These are phyloP conservation scores for Microstroma glucosiphilum DNA, from an alignment of 1,284 basidiomycete species.

Conservation along the genomic window DNA sequence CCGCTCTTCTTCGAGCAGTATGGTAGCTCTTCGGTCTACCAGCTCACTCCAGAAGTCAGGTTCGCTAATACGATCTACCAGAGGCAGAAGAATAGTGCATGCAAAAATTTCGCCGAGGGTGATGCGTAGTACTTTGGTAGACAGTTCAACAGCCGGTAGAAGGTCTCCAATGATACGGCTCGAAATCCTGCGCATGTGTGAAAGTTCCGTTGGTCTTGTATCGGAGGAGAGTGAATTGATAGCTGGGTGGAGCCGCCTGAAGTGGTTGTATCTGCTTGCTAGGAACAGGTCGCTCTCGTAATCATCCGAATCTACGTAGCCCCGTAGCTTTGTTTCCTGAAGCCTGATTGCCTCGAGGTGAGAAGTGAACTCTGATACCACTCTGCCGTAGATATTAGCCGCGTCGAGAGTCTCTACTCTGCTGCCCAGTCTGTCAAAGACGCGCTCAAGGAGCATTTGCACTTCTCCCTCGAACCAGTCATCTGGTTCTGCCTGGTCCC, in stretches of 20 bases:
- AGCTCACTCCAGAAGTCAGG: conserved; percentile 4
- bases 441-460: background rate
- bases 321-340: background rate
- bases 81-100: background rate
- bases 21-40: background rate
- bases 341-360: background rate
- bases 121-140: background rate
- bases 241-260: background rate
- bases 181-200: background rate
- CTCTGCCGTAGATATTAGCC: background rate
- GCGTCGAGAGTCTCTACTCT: background rate
- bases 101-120: background rate
- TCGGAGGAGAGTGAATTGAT: background rate
- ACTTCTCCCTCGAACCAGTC: background rate
- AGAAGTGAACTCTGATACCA: background rate
- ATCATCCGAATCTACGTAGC: background rate
- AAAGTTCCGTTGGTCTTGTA: background rate
- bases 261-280: background rate
- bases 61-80: background rate
- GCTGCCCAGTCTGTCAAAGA: background rate
- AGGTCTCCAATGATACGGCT: background rate
- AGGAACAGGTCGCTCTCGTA: conserved; percentile 1
- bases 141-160: background rate
- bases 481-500: background rate
- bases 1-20: background rate